Evolutionary conservation across 805 yeast genomes (phyloP).

Genomic region (Yarrowia osloensis): DNA sequence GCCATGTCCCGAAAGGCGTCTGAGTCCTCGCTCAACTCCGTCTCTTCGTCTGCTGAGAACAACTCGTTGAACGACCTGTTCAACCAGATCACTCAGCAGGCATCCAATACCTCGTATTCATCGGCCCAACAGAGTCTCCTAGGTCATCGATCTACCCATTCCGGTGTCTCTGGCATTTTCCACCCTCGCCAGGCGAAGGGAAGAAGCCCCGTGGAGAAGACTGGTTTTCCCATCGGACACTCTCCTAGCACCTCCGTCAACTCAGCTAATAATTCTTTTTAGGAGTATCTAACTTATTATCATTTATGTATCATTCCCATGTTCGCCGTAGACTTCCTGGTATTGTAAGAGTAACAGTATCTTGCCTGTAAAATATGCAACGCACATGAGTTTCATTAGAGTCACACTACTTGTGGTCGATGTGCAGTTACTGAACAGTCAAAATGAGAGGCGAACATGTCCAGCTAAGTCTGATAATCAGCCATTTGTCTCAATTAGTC

Average conservation of each 20-base stretch:
- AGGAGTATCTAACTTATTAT: constrained; percentile 16
- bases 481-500: no score
- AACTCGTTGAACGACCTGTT: constrained; percentile 26
- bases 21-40: not conserved
- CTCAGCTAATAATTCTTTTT: constrained; percentile 8
- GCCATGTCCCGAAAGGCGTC: constrained; percentile 28
- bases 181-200: constrained; percentile 26
- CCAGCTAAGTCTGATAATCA: no score
- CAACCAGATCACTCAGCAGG: constrained; percentile 26
- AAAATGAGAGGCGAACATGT: no score
- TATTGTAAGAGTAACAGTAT: no score
- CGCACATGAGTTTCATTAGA: no score
- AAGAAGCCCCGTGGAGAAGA: constrained; percentile 5
- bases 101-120: constrained; percentile 16
- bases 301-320: not conserved
- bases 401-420: no score
- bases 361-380: no score
- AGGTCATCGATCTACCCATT: constrained; percentile 19
- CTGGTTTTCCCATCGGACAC: constrained; percentile 16
- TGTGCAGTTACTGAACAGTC: no score
- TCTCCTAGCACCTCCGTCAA: constrained; percentile 8
- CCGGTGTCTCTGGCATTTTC: constrained; percentile 19
- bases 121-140: not conserved
- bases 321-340: not conserved
- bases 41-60: constrained; percentile 9